A percentile compares a stretch with the other conserved stretches of the same genome.
phyloP scores from a whole-genome alignment of 2,329 filamentous ascomycete species.

The Thelonectria olida region DNA sequence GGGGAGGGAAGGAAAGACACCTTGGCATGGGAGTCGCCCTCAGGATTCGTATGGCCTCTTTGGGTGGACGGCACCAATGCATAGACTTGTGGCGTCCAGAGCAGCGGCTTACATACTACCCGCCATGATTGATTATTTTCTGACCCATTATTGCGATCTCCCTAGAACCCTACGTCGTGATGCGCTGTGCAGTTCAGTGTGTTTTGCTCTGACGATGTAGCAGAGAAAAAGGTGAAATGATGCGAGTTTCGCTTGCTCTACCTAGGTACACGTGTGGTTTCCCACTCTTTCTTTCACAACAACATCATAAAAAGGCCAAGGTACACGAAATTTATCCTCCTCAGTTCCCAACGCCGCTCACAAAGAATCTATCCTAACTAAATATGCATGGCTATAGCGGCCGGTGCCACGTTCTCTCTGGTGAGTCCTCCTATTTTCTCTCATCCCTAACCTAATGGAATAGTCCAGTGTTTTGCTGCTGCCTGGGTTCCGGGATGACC shows the following conservation, averaged over 20 bases:
- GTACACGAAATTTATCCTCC: conserved; percentile 19
- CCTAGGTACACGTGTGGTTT: conserved; percentile 13
- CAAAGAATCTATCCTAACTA: conserved; percentile 28
- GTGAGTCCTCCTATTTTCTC: conserved; percentile 3
- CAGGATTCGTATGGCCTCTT: no score
- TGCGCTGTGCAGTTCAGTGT: no score
- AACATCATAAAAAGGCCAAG: conserved; percentile 4
- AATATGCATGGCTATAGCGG: neutral
- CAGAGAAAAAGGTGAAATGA: neutral
- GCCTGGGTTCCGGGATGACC: conserved; percentile 44
- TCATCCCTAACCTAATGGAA: conserved; percentile 49
- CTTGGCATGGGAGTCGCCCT: no score
- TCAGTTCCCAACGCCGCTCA: conserved; percentile 39
- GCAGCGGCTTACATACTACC: neutral
- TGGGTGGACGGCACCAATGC: neutral
- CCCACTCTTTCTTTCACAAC: conserved; percentile 14
- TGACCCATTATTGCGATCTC: neutral
- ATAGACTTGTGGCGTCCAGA: neutral
- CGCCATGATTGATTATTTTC: neutral
- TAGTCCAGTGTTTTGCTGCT: conserved; percentile 45
- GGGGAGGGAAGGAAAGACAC: neutral
- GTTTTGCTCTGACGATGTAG: no score
- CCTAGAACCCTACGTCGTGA: no score
- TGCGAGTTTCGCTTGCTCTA: conserved; percentile 8
- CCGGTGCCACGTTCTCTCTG: neutral